These are phyloP conservation scores for Plasmodium reichenowi DNA, from an alignment of 169 alveolate genomes.

Conservation along the genomic window DNA sequence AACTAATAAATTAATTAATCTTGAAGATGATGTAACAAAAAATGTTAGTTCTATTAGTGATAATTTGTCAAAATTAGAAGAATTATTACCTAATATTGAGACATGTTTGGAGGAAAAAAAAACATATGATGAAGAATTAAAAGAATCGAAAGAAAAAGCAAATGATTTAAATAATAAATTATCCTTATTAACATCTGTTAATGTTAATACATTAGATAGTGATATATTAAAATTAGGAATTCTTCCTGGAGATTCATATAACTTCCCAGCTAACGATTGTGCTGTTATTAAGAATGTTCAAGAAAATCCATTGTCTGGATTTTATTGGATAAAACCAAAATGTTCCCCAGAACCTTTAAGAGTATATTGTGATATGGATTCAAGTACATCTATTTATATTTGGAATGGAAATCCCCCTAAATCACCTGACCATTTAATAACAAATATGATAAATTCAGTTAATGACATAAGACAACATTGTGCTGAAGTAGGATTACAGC, in stretches of 20 bases:
- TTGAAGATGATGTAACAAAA: constrained; percentile 88
- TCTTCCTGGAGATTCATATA: constrained; percentile 87
- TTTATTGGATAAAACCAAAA: constrained; percentile 92
- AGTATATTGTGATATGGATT: constrained; percentile 91
- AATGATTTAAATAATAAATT: constrained; percentile 76
- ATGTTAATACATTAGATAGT: constrained; percentile 52
- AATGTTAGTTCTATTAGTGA: constrained; percentile 84
- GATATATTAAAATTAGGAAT: constrained; percentile 78
- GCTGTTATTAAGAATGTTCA: constrained; percentile 80
- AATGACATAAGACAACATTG: constrained; percentile 87
- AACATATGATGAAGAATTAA: constrained; percentile 79
- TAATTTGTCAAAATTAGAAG: constrained; percentile 85
- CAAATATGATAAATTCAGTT: constrained; percentile 83
- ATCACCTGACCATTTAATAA: constrained; percentile 78
- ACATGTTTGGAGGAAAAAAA: constrained; percentile 84
- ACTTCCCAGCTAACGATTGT: constrained; percentile 92
- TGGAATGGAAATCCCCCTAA: constrained; percentile 81
- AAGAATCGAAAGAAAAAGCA: constrained; percentile 80
- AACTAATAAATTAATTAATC: constrained; percentile 82
- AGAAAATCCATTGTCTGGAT: constrained; percentile 86
- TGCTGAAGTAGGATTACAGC: constrained; percentile 91
- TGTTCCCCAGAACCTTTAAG: constrained; percentile 90
- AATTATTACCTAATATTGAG: constrained; percentile 84
- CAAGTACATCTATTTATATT: constrained; percentile 84
- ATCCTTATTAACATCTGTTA: constrained; percentile 72